Evolutionary conservation across 2,329 filamentous ascomycete genomes (phyloP).

Genomic region (Pezicula carpinea): DNA sequence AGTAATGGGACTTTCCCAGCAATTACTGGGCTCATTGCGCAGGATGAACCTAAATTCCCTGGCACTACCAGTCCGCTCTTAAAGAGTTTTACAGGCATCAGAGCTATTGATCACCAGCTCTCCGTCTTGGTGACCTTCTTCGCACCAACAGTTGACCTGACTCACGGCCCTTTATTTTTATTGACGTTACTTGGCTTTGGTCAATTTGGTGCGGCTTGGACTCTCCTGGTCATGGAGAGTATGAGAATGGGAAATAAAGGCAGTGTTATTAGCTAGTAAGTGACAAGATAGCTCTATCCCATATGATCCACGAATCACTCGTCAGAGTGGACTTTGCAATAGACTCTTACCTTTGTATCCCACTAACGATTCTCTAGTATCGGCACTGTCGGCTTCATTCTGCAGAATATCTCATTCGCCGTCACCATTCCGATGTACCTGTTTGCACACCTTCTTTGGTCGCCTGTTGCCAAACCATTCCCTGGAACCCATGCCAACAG

Average conservation of each 20-base stretch:
- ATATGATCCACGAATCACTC: not conserved
- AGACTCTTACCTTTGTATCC: not conserved
- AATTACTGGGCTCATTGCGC: conserved; percentile 7
- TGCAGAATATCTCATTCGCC: conserved; percentile 39
- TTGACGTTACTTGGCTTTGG: conserved; percentile 20
- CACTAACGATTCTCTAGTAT: conserved; percentile 17
- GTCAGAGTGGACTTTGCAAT: not conserved
- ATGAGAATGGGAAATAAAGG: conserved; percentile 38
- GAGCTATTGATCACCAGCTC: conserved; percentile 19
- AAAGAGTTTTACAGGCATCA: conserved; percentile 18
- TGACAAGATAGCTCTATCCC: conserved; percentile 1
- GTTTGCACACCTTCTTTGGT: conserved; percentile 37
- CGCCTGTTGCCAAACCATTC: conserved; percentile 30
- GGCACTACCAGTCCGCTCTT: conserved; percentile 12
- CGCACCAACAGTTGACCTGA: conserved; percentile 15
- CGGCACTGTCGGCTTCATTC: conserved; percentile 34
- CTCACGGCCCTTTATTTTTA: conserved; percentile 11
- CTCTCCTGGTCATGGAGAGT: conserved; percentile 36
- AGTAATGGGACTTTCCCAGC: conserved; percentile 18
- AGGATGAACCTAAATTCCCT: conserved; percentile 13
- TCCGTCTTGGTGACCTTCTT: conserved; percentile 21
- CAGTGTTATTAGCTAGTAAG: conserved; percentile 37
- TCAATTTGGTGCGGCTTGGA: conserved; percentile 25
- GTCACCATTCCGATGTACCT: conserved; percentile 39
- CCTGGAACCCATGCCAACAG: conserved; percentile 29